Conservation (phyloP, 768 basidiomycete genomes). For the Calocybe cyanea region DNA sequence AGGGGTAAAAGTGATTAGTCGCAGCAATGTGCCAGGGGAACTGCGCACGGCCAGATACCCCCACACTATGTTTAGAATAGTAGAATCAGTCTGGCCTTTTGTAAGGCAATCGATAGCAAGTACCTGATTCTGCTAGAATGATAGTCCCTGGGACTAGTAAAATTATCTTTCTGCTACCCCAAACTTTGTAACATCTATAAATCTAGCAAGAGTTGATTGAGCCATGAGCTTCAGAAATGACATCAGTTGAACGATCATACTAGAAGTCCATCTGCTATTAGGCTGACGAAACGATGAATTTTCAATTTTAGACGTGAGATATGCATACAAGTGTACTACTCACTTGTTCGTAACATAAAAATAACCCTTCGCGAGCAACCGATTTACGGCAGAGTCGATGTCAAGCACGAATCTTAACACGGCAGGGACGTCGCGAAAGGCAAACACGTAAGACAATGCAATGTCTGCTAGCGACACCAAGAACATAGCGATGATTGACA, state of each 20-base stretch:
- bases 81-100: not conserved
- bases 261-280: conserved; percentile 30
- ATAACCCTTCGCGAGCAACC: conserved; percentile 25
- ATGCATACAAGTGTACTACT: conserved; percentile 7
- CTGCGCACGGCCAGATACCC: conserved; percentile 14
- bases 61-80: conserved; percentile 14
- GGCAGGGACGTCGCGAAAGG: conserved; percentile 18
- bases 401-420: conserved; percentile 8
- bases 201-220: not conserved
- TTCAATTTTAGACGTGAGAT: too few species aligned
- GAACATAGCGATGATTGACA: conserved; percentile 33
- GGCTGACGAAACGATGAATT: not conserved
- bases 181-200: conserved; percentile 12
- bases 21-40: not conserved
- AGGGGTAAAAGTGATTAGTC: conserved; percentile 4
- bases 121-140: conserved; percentile 31
- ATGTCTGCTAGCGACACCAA: conserved; percentile 30
- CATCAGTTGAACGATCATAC: conserved; percentile 3
- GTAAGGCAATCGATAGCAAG: not conserved
- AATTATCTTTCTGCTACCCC: conserved; percentile 7
- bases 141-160: conserved; percentile 15
- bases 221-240: not conserved
- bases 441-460: conserved; percentile 27
- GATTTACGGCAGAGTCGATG: not conserved
- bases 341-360: conserved; percentile 38